Conservation (phyloP, 495 filamentous ascomycete genomes). For the Chaetomium cochliodes region DNA sequence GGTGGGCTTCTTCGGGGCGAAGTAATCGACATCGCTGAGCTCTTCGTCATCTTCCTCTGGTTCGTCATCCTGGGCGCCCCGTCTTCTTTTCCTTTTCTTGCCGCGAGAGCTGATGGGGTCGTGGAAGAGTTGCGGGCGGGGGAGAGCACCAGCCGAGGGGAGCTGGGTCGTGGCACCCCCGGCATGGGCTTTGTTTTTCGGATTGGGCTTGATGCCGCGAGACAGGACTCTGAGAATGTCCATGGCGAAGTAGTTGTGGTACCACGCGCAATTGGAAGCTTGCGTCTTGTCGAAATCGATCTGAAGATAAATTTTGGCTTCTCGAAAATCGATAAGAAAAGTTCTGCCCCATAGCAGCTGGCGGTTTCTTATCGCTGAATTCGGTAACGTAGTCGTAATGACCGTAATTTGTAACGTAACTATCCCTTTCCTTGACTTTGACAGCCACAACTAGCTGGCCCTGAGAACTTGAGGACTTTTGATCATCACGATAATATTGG, state of each 20-base stretch:
- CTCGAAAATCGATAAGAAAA: constrained; percentile 21
- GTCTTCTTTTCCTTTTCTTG: constrained; percentile 52
- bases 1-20: constrained; percentile 39
- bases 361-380: constrained; percentile 11
- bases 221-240: constrained; percentile 68
- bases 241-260: constrained; percentile 40
- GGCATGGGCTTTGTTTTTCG: constrained; percentile 32
- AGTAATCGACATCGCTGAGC: constrained; percentile 49
- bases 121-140: constrained; percentile 54
- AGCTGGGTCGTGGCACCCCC: constrained; percentile 33
- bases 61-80: constrained; percentile 29
- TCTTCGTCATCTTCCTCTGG: constrained; percentile 34
- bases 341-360: constrained; percentile 18
- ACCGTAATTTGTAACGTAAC: not conserved
- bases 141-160: constrained; percentile 50
- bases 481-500: not conserved
- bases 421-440: no score
- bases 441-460: no score
- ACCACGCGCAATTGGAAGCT: not conserved
- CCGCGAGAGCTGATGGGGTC: constrained; percentile 41
- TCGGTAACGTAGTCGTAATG: not conserved
- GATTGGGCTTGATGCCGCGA: constrained; percentile 55
- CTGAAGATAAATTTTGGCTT: constrained; percentile 19
- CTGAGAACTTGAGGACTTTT: no score
- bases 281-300: not conserved